phyloP scores from a whole-genome alignment of 352 stramenopile genomes.

The Phytophthora sp. region DNA sequence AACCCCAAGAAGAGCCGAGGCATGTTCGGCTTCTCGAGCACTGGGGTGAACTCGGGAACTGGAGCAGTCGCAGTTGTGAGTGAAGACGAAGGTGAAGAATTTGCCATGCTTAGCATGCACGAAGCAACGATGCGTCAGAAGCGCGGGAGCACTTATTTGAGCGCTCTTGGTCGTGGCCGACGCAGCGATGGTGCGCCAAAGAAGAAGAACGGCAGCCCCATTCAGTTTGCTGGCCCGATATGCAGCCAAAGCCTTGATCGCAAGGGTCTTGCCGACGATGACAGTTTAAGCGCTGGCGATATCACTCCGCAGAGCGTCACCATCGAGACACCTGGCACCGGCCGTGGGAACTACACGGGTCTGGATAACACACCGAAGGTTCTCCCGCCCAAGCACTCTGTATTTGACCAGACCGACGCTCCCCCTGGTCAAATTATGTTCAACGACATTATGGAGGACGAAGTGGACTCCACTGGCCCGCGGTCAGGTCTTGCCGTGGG shows the following conservation, averaged over 20 bases:
- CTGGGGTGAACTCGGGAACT: conserved; percentile 27
- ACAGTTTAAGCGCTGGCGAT: conserved; percentile 23
- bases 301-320: conserved; percentile 30
- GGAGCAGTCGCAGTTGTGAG: conserved; percentile 31
- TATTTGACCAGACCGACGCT: conserved; percentile 23
- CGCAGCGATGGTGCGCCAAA: conserved; percentile 17
- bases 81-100: conserved; percentile 65
- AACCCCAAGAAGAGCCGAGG: conserved; percentile 31
- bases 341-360: conserved; percentile 33
- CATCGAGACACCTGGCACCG: conserved; percentile 36
- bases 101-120: conserved; percentile 82
- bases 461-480: conserved; percentile 31
- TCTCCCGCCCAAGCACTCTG: conserved; percentile 13
- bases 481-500: conserved; percentile 1
- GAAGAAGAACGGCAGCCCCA: conserved; percentile 44
- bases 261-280: conserved; percentile 34
- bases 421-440: conserved; percentile 51
- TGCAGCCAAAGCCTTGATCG: conserved; percentile 52
- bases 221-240: conserved; percentile 57
- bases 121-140: conserved; percentile 62
- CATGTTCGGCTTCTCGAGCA: conserved; percentile 45
- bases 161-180: conserved; percentile 36
- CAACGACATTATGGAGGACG: conserved; percentile 70
- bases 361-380: conserved; percentile 37
- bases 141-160: conserved; percentile 59